Evolutionary conservation across 2,329 filamentous ascomycete species (phyloP).

Genomic region (Periglandula ipomoeae): DNA sequence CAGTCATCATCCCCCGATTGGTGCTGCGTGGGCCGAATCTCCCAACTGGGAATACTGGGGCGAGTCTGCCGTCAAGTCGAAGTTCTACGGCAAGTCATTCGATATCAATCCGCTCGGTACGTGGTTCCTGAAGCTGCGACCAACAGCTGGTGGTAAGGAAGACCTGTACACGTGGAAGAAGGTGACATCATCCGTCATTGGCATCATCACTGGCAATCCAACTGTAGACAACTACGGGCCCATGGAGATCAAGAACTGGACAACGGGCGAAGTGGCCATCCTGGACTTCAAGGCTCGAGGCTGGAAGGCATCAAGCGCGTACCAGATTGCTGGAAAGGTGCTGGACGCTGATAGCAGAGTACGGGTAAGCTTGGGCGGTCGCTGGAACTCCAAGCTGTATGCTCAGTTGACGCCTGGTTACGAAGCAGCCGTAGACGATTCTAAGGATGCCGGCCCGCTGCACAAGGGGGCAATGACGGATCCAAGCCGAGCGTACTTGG

Average conservation of each 20-base stretch:
- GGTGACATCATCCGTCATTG: conserved; percentile 92
- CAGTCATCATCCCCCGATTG: conserved; percentile 91
- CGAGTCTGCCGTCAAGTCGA: conserved; percentile 89
- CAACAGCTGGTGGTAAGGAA: conserved; percentile 62
- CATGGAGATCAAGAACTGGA: conserved; percentile 98
- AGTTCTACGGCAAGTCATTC: conserved; percentile 96
- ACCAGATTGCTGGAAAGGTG: conserved; percentile 80
- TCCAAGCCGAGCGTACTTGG: conserved; percentile 70
- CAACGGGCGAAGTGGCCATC: conserved; percentile 79
- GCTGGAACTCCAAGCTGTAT: conserved; percentile 97
- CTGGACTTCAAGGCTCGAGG: conserved; percentile 92
- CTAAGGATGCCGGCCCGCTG: conserved; percentile 29
- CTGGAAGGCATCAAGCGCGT: conserved; percentile 90
- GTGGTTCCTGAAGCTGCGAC: conserved; percentile 86
- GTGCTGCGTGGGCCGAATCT: conserved; percentile 86
- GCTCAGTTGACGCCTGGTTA: conserved; percentile 87
- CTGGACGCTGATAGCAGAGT: conserved; percentile 71
- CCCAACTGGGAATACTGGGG: conserved; percentile 96
- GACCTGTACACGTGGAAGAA: conserved; percentile 99
- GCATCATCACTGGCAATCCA: conserved; percentile 94
- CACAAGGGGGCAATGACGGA: conserved; percentile 48
- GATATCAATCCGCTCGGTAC: conserved; percentile 94
- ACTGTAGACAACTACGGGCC: conserved; percentile 95
- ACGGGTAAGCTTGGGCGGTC: conserved; percentile 80
- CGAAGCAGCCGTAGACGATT: conserved; percentile 61